These are phyloP conservation scores for Plasmodiophora brassicae DNA, from an alignment of 208 protist genomes.

Conservation along the genomic window DNA sequence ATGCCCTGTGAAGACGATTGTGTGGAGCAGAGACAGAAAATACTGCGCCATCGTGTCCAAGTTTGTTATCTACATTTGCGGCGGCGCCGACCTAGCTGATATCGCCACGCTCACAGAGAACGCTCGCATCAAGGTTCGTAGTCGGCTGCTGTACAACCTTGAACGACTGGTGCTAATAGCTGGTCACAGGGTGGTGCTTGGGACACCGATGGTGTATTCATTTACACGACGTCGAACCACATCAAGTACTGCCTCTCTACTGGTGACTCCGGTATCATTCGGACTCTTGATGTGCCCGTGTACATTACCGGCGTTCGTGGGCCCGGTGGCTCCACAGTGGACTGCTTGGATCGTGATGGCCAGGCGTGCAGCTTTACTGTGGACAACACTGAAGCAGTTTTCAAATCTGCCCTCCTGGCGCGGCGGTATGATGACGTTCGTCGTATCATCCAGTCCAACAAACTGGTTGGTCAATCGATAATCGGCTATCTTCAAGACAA, in stretches of 20 bases:
- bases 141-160: background rate
- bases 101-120: background rate
- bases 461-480: slow-evolving; percentile 88
- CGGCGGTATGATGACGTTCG: slow-evolving; percentile 82
- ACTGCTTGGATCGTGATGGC: slow-evolving; percentile 79
- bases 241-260: slow-evolving; percentile 89
- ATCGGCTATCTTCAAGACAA: slow-evolving; percentile 96
- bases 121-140: background rate
- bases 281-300: slow-evolving; percentile 83
- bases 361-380: slow-evolving; percentile 74
- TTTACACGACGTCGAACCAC: slow-evolving; percentile 95
- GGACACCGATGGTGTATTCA: slow-evolving; percentile 73
- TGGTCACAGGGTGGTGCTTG: slow-evolving; percentile 80
- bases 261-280: slow-evolving; percentile 92
- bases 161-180: background rate
- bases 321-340: slow-evolving; percentile 77
- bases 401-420: slow-evolving; percentile 89
- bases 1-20: slow-evolving; percentile 59
- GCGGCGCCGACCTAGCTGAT: background rate
- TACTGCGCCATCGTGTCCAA: slow-evolving; percentile 28
- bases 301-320: slow-evolving; percentile 83
- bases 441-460: slow-evolving; percentile 78
- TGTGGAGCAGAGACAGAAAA: background rate
- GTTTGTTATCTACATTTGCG: slow-evolving; percentile 34
- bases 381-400: slow-evolving; percentile 84